These are phyloP conservation scores for Sugiyamaella floridensis DNA, from an alignment of 805 yeast species.

Conservation along the genomic window DNA sequence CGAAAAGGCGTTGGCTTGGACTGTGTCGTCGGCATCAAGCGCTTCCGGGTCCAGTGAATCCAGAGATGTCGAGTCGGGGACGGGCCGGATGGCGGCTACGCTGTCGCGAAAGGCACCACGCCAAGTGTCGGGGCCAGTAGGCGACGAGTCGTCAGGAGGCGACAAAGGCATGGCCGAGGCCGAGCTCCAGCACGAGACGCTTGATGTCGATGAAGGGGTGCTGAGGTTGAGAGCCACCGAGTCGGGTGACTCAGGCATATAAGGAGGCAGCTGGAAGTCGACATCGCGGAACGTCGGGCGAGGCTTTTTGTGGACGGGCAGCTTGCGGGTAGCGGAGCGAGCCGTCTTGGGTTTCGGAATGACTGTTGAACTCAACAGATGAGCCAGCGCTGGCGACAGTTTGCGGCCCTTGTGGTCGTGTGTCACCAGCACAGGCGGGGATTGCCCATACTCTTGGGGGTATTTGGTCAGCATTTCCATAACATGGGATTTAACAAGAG, in stretches of 20 bases:
- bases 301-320: neutral
- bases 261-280: neutral
- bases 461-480: neutral
- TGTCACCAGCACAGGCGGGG: slow-evolving; percentile 4
- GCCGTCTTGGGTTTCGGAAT: slow-evolving; percentile 10
- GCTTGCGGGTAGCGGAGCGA: neutral
- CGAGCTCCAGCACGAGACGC: neutral
- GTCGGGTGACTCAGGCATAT: neutral
- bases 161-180: neutral
- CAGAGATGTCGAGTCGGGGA: neutral
- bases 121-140: neutral
- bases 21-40: neutral
- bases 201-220: neutral
- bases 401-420: slow-evolving; percentile 19
- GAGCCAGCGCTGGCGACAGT: slow-evolving; percentile 17
- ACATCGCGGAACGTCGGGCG: neutral
- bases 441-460: neutral
- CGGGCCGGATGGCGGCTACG: neutral
- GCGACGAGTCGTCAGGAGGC: neutral
- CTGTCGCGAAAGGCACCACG: neutral
- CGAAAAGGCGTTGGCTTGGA: neutral
- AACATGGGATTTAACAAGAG: neutral
- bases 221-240: neutral
- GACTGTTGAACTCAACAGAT: slow-evolving; percentile 16
- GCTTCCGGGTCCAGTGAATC: neutral